Evolutionary conservation across 768 basidiomycete genomes (phyloP), one percentile per base, ranked within the genome.

Genomic region (Phaffia tasmanica): DNA sequence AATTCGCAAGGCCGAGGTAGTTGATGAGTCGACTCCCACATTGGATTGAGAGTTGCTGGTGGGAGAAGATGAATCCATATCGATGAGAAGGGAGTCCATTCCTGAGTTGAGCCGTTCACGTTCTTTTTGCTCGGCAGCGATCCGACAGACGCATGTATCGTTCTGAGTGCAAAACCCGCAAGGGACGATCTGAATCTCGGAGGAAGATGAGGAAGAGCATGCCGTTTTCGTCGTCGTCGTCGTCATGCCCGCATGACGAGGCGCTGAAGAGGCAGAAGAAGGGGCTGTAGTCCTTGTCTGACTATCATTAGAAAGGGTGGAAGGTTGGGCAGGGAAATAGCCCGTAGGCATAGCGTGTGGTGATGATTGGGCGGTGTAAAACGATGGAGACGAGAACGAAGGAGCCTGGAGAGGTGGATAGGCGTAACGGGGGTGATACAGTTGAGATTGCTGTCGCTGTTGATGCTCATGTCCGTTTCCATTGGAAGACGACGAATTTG

Each of bases 81-180:
- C 42, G 42, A 27, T 50, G 15, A 30, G 35, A 11, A 42, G 35
- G 35, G 35, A 42, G 11, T 42, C 35, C 35, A 42, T 42, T 42
- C 35, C 35, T 42, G 35, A 4, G 35, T 42, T 42, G 11, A 42
- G 35, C 35, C 56, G 46, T 23, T 63, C 25, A 65, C 70, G 53
- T 72, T 55, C 56, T 71, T 72, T n/a, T 70, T 70, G 48, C 72
- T 67, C 73, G 35, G 35, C 35, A 42, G 35, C 35, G 35, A 88
- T 86, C 63, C 83, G 82, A 75, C 89, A 93, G 53, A 91, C 82
- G 72, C 90, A 93, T 50, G 81, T 81, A 67, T 80, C 81, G 54
- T 68, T 68, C 18, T 84, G 83, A 66, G 78, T 82, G 74, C 90
- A 92, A 75, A 89, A 83, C 2, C 88, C 86, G 73, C 89, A 92